phyloP scores from a whole-genome alignment of 192 early-diverging fungal genomes.

The Chytriomyces hyalinus region DNA sequence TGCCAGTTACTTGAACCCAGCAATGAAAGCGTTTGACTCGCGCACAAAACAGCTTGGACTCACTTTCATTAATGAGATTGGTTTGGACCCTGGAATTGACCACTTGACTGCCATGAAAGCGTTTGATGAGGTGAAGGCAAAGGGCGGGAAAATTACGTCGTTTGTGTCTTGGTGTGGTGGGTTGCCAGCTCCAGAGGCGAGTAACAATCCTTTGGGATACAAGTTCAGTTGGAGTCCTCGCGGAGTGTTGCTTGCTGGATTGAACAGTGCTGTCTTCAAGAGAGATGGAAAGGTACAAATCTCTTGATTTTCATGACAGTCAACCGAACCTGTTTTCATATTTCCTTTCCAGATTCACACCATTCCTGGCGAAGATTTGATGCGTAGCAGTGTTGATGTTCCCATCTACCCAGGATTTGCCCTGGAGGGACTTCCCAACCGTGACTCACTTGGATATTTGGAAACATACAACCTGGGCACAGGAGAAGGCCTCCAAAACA shows the following conservation, averaged over 20 bases:
- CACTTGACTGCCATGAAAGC: constrained; percentile 81
- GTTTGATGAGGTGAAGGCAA: constrained; percentile 86
- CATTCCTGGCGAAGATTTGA: constrained; percentile 81
- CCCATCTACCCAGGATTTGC: constrained; percentile 95
- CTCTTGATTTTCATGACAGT: too few species aligned
- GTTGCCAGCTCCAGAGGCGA: constrained; percentile 93
- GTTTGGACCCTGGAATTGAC: constrained; percentile 97
- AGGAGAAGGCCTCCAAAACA: constrained; percentile 64
- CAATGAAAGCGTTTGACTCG: constrained; percentile 87
- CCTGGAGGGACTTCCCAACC: constrained; percentile 95
- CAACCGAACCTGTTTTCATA: too few species aligned
- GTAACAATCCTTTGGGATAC: constrained; percentile 98
- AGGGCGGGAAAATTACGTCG: constrained; percentile 78
- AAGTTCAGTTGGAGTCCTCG: constrained; percentile 95
- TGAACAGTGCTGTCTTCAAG: constrained; percentile 85
- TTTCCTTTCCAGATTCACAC: background rate
- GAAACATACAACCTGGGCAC: constrained; percentile 87
- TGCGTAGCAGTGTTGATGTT: constrained; percentile 90
- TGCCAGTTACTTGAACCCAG: constrained; percentile 94
- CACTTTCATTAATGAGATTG: constrained; percentile 97
- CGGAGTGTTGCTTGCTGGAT: constrained; percentile 86
- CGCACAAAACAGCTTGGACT: constrained; percentile 81
- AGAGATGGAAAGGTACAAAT: constrained; percentile 78
- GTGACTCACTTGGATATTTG: constrained; percentile 93
- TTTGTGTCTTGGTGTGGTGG: constrained; percentile 98